phyloP scores from a whole-genome alignment of 192 early-diverging fungal genomes.

The Podila verticillata region DNA sequence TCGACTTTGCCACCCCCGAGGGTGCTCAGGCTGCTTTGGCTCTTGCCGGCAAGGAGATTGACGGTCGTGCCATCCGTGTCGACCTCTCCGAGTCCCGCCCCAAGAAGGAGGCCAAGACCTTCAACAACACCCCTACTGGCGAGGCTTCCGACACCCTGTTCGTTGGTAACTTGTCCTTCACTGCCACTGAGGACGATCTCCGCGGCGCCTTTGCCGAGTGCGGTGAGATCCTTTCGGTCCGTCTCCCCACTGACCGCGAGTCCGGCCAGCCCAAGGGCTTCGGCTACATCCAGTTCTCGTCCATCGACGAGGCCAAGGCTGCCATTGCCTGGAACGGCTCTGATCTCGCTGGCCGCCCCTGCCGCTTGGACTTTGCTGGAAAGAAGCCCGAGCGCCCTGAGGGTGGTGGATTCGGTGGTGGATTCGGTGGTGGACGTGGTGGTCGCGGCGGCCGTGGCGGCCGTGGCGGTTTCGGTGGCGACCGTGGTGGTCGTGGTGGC shows the following conservation, averaged over 20 bases:
- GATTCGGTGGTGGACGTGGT: conserved; percentile 29
- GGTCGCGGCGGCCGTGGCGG: conserved; percentile 33
- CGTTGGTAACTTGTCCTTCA: conserved; percentile 80
- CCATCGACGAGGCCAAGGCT: conserved; percentile 75
- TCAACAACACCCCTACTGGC: conserved; percentile 54
- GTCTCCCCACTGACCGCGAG: conserved; percentile 83
- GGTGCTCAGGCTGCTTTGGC: conserved; percentile 74
- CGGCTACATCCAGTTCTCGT: conserved; percentile 90
- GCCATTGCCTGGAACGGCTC: conserved; percentile 80
- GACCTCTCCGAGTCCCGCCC: conserved; percentile 72
- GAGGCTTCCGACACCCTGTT: conserved; percentile 81
- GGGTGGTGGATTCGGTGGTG: conserved; percentile 44
- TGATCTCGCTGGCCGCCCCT: conserved; percentile 80
- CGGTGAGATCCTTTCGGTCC: conserved; percentile 70
- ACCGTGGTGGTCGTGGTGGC: conserved; percentile 51
- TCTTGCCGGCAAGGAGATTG: conserved; percentile 76
- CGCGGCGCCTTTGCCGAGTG: conserved; percentile 66
- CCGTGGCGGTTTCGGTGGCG: conserved; percentile 50
- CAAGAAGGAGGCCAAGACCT: conserved; percentile 46
- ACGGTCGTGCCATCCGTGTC: conserved; percentile 84
- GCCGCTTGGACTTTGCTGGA: conserved; percentile 89
- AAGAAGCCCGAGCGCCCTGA: conserved; percentile 49
- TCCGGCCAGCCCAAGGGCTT: conserved; percentile 82
- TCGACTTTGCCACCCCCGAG: conserved; percentile 80
- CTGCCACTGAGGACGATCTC: conserved; percentile 65